These are phyloP conservation scores for Linnemannia exigua DNA, from an alignment of 192 early-diverging fungal species.

Conservation along the genomic window DNA sequence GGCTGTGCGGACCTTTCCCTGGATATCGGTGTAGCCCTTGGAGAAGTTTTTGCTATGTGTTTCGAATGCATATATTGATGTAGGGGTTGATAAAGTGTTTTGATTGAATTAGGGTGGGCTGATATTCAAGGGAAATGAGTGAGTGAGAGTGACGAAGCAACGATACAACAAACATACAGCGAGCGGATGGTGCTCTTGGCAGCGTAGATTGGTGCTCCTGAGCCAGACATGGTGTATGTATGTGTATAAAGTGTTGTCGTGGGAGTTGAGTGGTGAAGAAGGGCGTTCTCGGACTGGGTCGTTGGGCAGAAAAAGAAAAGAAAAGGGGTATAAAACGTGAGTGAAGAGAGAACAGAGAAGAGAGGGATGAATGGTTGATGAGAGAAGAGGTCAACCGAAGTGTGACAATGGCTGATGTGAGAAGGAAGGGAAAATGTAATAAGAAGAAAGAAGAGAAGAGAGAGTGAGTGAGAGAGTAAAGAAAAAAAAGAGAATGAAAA, in stretches of 20 bases:
- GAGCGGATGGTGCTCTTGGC: conserved; percentile 57
- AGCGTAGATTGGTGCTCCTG: conserved; percentile 38
- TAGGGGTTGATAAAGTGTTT: neutral
- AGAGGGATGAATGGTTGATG: conserved; percentile 20
- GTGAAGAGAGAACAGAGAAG: too few species aligned
- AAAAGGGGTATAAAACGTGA: conserved; percentile 8
- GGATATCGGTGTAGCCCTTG: conserved; percentile 91
- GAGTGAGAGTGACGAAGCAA: neutral
- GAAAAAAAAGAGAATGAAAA: neutral
- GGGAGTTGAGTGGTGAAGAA: neutral
- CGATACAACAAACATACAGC: conserved; percentile 23
- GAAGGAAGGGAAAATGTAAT: neutral
- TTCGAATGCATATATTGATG: conserved; percentile 5
- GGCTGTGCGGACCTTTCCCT: conserved; percentile 88
- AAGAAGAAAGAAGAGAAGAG: neutral
- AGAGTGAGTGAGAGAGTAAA: neutral
- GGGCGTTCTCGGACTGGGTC: neutral
- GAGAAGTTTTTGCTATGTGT: conserved; percentile 83
- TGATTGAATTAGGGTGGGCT: neutral
- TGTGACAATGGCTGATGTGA: neutral
- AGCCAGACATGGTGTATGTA: conserved; percentile 4
- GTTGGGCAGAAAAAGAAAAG: neutral
- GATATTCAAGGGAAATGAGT: neutral
- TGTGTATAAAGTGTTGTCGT: neutral
- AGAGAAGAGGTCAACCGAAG: neutral